A percentile compares a stretch with the other conserved stretches of the same genome.
Evolutionary conservation across 441 rosid species (phyloP).

Genomic region (Croton setiger): DNA sequence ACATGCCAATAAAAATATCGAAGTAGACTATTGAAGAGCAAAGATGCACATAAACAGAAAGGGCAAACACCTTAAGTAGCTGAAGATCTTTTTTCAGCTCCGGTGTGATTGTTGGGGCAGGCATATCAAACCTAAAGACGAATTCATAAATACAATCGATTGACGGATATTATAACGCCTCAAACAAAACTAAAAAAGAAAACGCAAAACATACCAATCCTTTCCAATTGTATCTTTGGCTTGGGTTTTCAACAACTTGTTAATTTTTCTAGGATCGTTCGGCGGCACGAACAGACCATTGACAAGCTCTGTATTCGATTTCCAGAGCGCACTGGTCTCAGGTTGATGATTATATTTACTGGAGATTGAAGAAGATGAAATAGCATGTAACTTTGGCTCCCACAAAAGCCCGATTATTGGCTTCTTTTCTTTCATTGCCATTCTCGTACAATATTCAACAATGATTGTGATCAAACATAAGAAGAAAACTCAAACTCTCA

Average conservation of each 20-base stretch:
- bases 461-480: too few species aligned
- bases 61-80: conserved; percentile 58
- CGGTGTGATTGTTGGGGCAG: conserved; percentile 78
- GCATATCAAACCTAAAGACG: conserved; percentile 80
- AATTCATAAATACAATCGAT: background rate
- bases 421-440: conserved; percentile 42
- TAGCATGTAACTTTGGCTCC: conserved; percentile 71
- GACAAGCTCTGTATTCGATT: conserved; percentile 50
- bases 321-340: conserved; percentile 52
- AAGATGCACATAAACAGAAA: background rate
- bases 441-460: too few species aligned
- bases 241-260: conserved; percentile 62
- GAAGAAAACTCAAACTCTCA: too few species aligned
- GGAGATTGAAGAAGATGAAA: conserved; percentile 15
- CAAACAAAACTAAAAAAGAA: background rate
- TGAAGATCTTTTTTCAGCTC: conserved; percentile 91
- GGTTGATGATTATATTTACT: conserved; percentile 14
- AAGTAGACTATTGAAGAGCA: background rate
- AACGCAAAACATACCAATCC: conserved; percentile 40
- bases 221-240: conserved; percentile 66
- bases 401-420: conserved; percentile 69
- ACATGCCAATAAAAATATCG: too few species aligned
- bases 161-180: background rate
- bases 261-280: conserved; percentile 61
- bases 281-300: conserved; percentile 87